phyloP scores from a whole-genome alignment of 371 early-diverging fungal genomes.

The Zopfochytrium polystomum region DNA sequence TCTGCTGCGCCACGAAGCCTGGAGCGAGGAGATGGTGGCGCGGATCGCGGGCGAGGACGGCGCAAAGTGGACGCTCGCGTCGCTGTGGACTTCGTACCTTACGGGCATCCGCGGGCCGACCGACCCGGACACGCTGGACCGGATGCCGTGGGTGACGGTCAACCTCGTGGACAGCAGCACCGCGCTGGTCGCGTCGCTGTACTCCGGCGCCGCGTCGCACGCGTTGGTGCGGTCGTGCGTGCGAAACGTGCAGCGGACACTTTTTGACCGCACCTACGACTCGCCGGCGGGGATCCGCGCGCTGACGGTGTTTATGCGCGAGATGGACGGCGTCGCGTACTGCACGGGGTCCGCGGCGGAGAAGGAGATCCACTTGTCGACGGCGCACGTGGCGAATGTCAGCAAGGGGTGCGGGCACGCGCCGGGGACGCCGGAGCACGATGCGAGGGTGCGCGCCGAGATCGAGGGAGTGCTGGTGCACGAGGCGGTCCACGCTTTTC shows the following conservation, averaged over 20 bases:
- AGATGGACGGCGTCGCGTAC: constrained; percentile 8
- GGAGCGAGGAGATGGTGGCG: constrained; percentile 8
- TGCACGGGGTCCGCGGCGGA: neutral
- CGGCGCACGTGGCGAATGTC: neutral
- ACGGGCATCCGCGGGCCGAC: too few relatives aligned
- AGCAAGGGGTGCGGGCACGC: neutral
- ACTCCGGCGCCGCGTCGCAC: too few relatives aligned
- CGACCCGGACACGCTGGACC: too few relatives aligned
- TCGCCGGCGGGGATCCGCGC: neutral
- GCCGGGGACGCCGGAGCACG: neutral
- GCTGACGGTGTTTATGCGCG: constrained; percentile 3
- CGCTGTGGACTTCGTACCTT: too few relatives aligned
- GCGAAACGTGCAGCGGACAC: neutral
- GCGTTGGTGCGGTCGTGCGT: too few relatives aligned
- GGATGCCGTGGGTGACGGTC: too few relatives aligned
- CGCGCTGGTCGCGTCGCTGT: too few relatives aligned
- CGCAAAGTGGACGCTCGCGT: too few relatives aligned
- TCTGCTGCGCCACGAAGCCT: constrained; percentile 9
- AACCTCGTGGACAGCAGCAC: too few relatives aligned
- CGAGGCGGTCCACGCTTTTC: constrained; percentile 8
- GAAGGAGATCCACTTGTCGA: constrained; percentile 8
- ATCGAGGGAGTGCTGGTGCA: constrained; percentile 4
- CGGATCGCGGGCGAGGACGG: neutral
- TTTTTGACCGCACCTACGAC: neutral
- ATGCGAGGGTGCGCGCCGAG: neutral